phyloP scores from a whole-genome alignment of 2,329 filamentous ascomycete species.

The Fusarium bulbicola region DNA sequence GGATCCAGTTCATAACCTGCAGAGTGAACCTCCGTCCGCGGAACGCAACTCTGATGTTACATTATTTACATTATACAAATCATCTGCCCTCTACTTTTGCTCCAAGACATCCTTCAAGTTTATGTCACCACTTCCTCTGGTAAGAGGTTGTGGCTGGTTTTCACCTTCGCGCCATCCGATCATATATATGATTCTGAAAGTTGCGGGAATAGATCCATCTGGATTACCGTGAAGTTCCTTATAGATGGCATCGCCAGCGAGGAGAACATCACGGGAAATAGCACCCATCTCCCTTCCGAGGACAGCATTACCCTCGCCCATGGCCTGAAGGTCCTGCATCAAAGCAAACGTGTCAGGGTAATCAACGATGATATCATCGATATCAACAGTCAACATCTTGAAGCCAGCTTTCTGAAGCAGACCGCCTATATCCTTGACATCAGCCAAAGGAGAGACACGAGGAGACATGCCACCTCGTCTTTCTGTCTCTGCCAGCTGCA shows the following conservation, averaged over 20 bases:
- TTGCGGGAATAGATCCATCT: conserved; percentile 82
- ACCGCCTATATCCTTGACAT: conserved; percentile 90
- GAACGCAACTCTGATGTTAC: conserved; percentile 12
- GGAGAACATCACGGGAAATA: conserved; percentile 81
- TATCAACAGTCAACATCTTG: conserved; percentile 94
- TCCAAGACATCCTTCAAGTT: conserved; percentile 85
- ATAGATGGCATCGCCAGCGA: conserved; percentile 91
- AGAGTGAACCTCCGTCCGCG: not conserved
- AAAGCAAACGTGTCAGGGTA: conserved; percentile 90
- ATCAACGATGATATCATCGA: conserved; percentile 96
- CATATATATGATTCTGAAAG: conserved; percentile 97
- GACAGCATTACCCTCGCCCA: conserved; percentile 95
- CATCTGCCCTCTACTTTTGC: conserved; percentile 48
- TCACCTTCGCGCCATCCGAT: conserved; percentile 95
- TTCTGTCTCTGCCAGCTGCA: conserved; percentile 93
- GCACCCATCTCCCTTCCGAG: conserved; percentile 82
- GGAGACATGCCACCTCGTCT: conserved; percentile 90
- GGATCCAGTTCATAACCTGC: conserved; percentile 13
- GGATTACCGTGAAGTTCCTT: conserved; percentile 84
- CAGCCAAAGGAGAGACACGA: conserved; percentile 89
- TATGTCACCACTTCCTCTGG: conserved; percentile 84
- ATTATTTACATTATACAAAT: conserved; percentile 20
- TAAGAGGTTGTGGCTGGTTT: conserved; percentile 80
- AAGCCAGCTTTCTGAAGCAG: conserved; percentile 88
- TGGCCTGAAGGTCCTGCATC: conserved; percentile 93